Conservation (phyloP, 2,329 filamentous ascomycete species). For the Pezicula carpinea region DNA sequence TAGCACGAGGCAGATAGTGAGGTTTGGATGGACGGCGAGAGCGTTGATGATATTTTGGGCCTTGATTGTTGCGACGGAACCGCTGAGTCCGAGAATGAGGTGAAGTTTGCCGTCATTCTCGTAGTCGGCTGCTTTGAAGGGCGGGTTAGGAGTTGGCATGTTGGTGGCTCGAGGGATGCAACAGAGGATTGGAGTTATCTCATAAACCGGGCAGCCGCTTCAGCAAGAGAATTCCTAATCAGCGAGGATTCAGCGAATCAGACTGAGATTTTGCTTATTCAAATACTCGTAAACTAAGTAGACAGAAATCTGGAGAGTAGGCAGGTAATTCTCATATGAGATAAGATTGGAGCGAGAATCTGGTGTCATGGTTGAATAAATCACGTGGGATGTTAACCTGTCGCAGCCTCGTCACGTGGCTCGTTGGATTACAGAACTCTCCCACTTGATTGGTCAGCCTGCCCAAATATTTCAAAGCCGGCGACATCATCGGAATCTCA, state of each 20-base stretch:
- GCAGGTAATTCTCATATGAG: background rate
- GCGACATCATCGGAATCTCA: constrained; percentile 10
- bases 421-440: constrained; percentile 14
- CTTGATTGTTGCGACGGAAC: constrained; percentile 87
- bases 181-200: too few species aligned
- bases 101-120: constrained; percentile 49
- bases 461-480: constrained; percentile 7
- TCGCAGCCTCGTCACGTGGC: constrained; percentile 9
- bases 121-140: constrained; percentile 26
- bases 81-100: constrained; percentile 61
- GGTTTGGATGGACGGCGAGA: constrained; percentile 43
- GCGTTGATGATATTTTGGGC: constrained; percentile 60
- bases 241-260: too few species aligned
- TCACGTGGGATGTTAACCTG: too few species aligned
- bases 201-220: too few species aligned
- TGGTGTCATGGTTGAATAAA: background rate
- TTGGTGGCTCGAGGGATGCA: too few species aligned
- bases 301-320: constrained; percentile 3
- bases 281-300: too few species aligned
- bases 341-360: background rate
- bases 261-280: too few species aligned
- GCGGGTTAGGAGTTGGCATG: constrained; percentile 6
- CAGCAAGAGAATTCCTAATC: too few species aligned
- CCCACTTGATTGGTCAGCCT: constrained; percentile 23
- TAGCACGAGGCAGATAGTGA: constrained; percentile 83